Percentiles rank a stretch among this genome's conserved stretches.
Conservation (phyloP, 2,329 filamentous ascomycete genomes). For the Graphium sp. region DNA sequence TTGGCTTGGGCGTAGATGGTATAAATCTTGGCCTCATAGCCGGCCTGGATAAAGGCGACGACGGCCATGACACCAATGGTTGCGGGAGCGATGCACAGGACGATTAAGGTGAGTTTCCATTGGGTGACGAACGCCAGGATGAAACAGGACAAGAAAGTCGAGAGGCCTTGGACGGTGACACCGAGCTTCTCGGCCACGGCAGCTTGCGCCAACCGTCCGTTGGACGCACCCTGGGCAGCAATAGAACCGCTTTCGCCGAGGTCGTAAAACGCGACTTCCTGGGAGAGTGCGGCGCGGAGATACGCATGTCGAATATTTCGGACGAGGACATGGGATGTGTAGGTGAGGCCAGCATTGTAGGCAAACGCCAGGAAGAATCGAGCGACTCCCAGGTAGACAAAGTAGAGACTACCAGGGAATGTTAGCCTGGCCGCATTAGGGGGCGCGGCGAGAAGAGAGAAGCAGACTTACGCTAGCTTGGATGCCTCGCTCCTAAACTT, state of each 20-base stretch:
- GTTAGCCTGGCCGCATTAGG: background rate
- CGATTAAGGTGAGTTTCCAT: conserved; percentile 24
- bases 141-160: conserved; percentile 21
- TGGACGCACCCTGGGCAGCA: conserved; percentile 27
- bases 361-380: conserved; percentile 33
- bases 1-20: conserved; percentile 23
- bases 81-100: conserved; percentile 25
- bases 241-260: conserved; percentile 19
- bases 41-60: conserved; percentile 4
- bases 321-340: conserved; percentile 31
- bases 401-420: conserved; percentile 28
- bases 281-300: conserved; percentile 3
- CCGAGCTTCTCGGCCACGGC: conserved; percentile 28
- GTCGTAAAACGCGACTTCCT: conserved; percentile 41
- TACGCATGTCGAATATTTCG: conserved; percentile 27
- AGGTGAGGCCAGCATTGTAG: conserved; percentile 24
- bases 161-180: conserved; percentile 19
- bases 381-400: conserved; percentile 39
- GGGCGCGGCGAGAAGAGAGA: conserved; percentile 6
- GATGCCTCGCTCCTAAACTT: conserved; percentile 32
- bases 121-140: conserved; percentile 21
- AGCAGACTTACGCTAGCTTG: conserved; percentile 19
- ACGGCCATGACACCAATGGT: conserved; percentile 23
- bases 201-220: conserved; percentile 24
- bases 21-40: conserved; percentile 7